Conservation (phyloP, 2,329 filamentous ascomycete species). For the Scortechinia acanthostroma region DNA sequence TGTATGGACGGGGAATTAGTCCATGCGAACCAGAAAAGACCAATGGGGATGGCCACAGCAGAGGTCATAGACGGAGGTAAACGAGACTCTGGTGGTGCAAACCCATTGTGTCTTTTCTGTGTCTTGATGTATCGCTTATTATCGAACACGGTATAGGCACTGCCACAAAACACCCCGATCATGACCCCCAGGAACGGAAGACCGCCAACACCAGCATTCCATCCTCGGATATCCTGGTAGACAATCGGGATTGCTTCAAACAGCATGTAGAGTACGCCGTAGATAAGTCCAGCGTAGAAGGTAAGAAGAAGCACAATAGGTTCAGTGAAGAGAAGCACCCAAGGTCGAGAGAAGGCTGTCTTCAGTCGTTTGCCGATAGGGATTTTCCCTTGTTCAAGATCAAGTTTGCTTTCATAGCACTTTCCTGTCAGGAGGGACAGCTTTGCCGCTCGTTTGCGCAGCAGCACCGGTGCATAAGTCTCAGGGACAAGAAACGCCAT, state of each 20-base stretch:
- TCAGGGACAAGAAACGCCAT: slow-evolving; percentile 28
- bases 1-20: slow-evolving; percentile 31
- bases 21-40: slow-evolving; percentile 57
- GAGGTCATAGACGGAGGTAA: slow-evolving; percentile 38
- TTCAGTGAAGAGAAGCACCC: slow-evolving; percentile 35
- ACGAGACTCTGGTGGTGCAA: slow-evolving; percentile 50
- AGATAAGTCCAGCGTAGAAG: slow-evolving; percentile 38
- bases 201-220: slow-evolving; percentile 33
- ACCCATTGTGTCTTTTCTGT: slow-evolving; percentile 36
- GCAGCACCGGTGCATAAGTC: slow-evolving; percentile 39
- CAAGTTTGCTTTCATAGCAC: slow-evolving; percentile 29
- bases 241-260: slow-evolving; percentile 43
- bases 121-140: slow-evolving; percentile 28
- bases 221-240: slow-evolving; percentile 31
- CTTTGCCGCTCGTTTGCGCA: slow-evolving; percentile 35
- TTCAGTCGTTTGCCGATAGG: slow-evolving; percentile 27
- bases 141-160: slow-evolving; percentile 27
- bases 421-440: slow-evolving; percentile 39
- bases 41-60: slow-evolving; percentile 39
- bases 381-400: slow-evolving; percentile 29
- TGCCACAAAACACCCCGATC: slow-evolving; percentile 26
- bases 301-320: slow-evolving; percentile 40
- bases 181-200: slow-evolving; percentile 38
- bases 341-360: slow-evolving; percentile 36
- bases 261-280: slow-evolving; percentile 41